Conservation (phyloP, 345 rosid genomes). For the Lagerstroemia speciosa region DNA sequence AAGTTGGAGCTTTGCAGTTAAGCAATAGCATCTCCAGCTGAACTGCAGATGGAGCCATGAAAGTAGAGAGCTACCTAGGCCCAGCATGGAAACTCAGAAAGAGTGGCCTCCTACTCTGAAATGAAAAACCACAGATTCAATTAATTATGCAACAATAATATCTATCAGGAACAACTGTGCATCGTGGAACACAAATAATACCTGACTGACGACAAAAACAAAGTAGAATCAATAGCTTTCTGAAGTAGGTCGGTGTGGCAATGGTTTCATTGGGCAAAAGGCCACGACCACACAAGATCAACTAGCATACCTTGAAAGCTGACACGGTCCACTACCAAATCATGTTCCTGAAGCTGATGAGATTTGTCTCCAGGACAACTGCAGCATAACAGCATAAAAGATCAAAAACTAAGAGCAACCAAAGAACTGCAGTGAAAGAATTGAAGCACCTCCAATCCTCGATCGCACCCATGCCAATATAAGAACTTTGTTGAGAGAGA, state of each 20-base stretch:
- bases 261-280: not conserved
- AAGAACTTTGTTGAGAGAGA: not conserved
- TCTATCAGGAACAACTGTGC: not conserved
- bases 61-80: not conserved
- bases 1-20: not conserved
- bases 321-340: not conserved
- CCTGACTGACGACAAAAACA: not conserved
- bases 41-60: not conserved
- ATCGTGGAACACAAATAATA: not conserved
- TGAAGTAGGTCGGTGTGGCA: not conserved
- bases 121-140: not conserved
- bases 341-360: not conserved
- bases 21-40: not conserved
- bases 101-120: not conserved
- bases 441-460: not conserved
- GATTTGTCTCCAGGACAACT: not conserved
- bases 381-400: not conserved
- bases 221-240: not conserved
- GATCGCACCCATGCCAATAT: not conserved
- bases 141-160: not conserved
- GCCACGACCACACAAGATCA: not conserved
- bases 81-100: not conserved
- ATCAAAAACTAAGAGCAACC: not conserved
- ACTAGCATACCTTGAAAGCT: not conserved
- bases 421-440: not conserved